Evolutionary conservation across 192 early-diverging fungal species (phyloP).

Genomic region (Backusella morwellensis): DNA sequence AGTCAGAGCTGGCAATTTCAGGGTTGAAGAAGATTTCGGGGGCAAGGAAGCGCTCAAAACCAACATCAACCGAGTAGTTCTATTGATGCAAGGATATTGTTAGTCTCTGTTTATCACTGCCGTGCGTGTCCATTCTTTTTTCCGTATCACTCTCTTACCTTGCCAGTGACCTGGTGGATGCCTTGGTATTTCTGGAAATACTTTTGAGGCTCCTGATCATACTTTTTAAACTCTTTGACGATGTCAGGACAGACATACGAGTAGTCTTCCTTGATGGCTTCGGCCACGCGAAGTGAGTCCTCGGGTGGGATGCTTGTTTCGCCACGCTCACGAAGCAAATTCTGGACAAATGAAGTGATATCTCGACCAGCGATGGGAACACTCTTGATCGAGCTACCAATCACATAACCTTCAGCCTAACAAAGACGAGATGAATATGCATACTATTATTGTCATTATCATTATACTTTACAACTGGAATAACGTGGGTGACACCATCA

Average conservation of each 20-base stretch:
- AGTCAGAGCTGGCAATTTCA: constrained; percentile 95
- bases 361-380: constrained; percentile 99
- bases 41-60: constrained; percentile 98
- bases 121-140: too few species aligned
- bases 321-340: constrained; percentile 92
- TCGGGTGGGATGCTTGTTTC: constrained; percentile 96
- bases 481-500: constrained; percentile 99
- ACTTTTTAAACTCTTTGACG: constrained; percentile 95
- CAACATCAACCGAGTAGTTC: constrained; percentile 93
- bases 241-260: constrained; percentile 97
- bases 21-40: constrained; percentile 99
- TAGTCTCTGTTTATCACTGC: too few species aligned
- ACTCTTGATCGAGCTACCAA: constrained; percentile 97
- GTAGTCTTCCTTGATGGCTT: constrained; percentile 95
- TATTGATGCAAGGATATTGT: too few species aligned
- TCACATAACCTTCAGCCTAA: constrained; percentile 96
- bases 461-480: constrained; percentile 77
- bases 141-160: constrained; percentile 43
- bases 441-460: too few species aligned
- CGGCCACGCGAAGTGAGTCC: constrained; percentile 93
- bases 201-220: constrained; percentile 85
- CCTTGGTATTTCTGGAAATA: constrained; percentile 88
- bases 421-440: not conserved
- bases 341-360: constrained; percentile 97
- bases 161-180: constrained; percentile 81